A percentile compares a stretch with the other conserved stretches of the same genome.
These are phyloP conservation scores for Phytopythium mirpurense DNA, from an alignment of 352 stramenopile genomes.

Conservation along the genomic window DNA sequence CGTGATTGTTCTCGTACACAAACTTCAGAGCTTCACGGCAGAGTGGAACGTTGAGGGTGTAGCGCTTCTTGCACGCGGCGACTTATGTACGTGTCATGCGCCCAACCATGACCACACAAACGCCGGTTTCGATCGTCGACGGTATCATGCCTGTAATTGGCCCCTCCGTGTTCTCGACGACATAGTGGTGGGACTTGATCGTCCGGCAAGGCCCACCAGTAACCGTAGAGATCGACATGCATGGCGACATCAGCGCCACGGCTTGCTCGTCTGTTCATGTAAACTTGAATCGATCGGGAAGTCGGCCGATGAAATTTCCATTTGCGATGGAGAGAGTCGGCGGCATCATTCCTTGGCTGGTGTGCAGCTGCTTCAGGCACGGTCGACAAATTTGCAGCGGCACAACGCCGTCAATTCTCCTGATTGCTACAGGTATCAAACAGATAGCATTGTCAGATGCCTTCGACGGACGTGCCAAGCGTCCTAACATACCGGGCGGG, in stretches of 20 bases:
- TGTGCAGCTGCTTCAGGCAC: neutral
- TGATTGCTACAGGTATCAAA: no score
- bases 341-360: neutral
- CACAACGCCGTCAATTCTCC: no score
- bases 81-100: neutral
- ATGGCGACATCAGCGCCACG: neutral
- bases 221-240: neutral
- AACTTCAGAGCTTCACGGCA: neutral
- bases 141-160: neutral
- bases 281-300: neutral
- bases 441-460: no score
- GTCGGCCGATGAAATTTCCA: neutral
- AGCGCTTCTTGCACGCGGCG: neutral
- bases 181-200: neutral
- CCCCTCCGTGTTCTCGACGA: neutral
- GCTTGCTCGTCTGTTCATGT: conserved; percentile 1
- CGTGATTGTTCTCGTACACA: neutral
- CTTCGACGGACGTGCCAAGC: no score
- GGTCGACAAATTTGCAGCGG: neutral
- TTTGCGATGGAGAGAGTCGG: neutral
- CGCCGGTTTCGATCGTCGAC: neutral
- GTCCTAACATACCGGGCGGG: no score
- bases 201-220: neutral
- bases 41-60: neutral
- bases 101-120: neutral